These are phyloP conservation scores for Lachnellula occidentalis DNA, from an alignment of 2,329 filamentous ascomycete species.

Conservation along the genomic window DNA sequence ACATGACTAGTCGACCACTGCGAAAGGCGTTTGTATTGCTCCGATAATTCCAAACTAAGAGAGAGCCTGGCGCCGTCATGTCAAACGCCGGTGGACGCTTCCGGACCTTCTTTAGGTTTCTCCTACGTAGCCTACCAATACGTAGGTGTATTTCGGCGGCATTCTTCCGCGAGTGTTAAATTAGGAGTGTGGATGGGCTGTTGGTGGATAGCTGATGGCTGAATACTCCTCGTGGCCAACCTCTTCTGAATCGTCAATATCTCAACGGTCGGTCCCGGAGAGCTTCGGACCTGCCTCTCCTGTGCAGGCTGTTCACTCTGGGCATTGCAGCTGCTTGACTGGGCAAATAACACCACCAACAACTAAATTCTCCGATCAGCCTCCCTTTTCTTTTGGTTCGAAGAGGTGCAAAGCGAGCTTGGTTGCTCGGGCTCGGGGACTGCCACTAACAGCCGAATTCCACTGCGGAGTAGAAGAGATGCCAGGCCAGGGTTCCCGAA, in stretches of 20 bases:
- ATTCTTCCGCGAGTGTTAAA: background rate
- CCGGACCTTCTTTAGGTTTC: background rate
- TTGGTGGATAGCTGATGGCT: background rate
- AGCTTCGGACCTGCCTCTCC: background rate
- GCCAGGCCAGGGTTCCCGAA: background rate
- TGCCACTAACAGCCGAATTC: background rate
- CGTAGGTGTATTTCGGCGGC: background rate
- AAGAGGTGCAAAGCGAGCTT: background rate
- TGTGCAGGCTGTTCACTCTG: background rate
- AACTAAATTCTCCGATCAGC: constrained; percentile 15
- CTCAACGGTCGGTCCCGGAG: background rate
- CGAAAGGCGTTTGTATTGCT: background rate
- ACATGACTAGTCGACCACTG: background rate
- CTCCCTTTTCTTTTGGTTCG: constrained; percentile 3
- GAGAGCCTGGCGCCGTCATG: background rate
- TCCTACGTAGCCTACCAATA: background rate
- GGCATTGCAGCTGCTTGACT: background rate
- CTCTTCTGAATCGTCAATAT: background rate
- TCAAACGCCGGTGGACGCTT: background rate
- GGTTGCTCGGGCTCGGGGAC: background rate
- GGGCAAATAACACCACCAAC: background rate
- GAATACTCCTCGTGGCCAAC: background rate
- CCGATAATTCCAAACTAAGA: too few species aligned
- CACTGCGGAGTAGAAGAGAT: too few species aligned
- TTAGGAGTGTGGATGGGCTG: background rate